Conservation (phyloP, 2,329 filamentous ascomycete species). For the Fusarium haematococcum region DNA sequence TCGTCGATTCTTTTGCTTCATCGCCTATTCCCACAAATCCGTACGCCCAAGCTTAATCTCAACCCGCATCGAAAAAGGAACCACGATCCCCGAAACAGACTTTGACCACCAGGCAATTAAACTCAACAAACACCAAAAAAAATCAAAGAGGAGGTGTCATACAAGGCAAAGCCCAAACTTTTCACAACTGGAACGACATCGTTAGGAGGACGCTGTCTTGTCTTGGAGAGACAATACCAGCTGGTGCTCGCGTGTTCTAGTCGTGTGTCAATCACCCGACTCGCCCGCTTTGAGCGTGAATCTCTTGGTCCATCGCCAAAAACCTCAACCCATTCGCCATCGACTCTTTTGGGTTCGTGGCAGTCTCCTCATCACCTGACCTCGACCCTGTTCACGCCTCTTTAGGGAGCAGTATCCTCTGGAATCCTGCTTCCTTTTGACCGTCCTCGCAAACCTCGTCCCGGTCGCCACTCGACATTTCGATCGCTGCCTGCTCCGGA, state of each 20-base stretch:
- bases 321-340: slow-evolving; percentile 10
- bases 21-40: slow-evolving; percentile 31
- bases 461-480: slow-evolving; percentile 13
- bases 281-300: slow-evolving; percentile 41
- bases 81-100: slow-evolving; percentile 37
- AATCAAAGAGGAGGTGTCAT: slow-evolving; percentile 34
- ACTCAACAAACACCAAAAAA: slow-evolving; percentile 44
- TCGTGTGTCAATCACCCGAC: slow-evolving; percentile 41
- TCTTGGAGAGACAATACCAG: slow-evolving; percentile 39
- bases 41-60: slow-evolving; percentile 41
- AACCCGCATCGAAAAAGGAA: slow-evolving; percentile 38
- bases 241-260: slow-evolving; percentile 40
- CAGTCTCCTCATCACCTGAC: slow-evolving; percentile 30
- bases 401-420: slow-evolving; percentile 14
- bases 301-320: slow-evolving; percentile 22
- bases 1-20: slow-evolving; percentile 46
- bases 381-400: slow-evolving; percentile 11
- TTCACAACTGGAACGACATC: slow-evolving; percentile 40
- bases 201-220: slow-evolving; percentile 35
- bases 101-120: slow-evolving; percentile 42
- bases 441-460: slow-evolving; percentile 4
- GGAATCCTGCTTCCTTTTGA: slow-evolving; percentile 32
- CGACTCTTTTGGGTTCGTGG: slow-evolving; percentile 7
- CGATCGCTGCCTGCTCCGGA: slow-evolving; percentile 19
- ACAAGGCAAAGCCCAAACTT: slow-evolving; percentile 24